Evolutionary conservation across 306 rosid genomes (phyloP).

Genomic region (Dalbergia cochinchinensis): DNA sequence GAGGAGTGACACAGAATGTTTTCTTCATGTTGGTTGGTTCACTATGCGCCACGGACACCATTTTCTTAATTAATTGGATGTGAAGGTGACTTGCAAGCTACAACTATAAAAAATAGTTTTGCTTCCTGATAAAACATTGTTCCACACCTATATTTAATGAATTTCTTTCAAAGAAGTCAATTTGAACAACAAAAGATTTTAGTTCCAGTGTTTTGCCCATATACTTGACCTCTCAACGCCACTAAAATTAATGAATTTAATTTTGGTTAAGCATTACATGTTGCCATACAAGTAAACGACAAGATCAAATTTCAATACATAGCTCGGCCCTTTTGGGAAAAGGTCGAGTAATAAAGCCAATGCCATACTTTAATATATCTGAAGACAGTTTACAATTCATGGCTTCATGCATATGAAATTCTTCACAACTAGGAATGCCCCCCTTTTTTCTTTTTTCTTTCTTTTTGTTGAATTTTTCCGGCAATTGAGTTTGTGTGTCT

Average conservation of each 20-base stretch:
- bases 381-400: not conserved
- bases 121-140: not conserved
- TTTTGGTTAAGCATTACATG: not conserved
- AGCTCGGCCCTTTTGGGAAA: not conserved
- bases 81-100: not conserved
- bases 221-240: not conserved
- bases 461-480: conserved; percentile 1
- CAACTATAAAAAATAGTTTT: not conserved
- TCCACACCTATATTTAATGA: not conserved
- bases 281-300: not conserved
- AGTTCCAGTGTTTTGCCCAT: not conserved
- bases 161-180: not conserved
- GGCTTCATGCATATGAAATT: not conserved
- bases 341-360: not conserved
- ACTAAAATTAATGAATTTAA: not conserved
- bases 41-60: not conserved
- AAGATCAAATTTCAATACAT: not conserved
- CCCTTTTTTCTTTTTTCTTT: not conserved
- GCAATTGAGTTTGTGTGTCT: conserved; percentile 34
- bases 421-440: not conserved
- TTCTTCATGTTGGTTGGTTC: not conserved
- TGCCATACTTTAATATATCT: not conserved
- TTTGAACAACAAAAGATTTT: not conserved
- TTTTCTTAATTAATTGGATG: not conserved
- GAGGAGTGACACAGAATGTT: conserved; percentile 10